Evolutionary conservation across 345 rosid genomes (phyloP).

Genomic region (Excoecaria cochinchinensis): DNA sequence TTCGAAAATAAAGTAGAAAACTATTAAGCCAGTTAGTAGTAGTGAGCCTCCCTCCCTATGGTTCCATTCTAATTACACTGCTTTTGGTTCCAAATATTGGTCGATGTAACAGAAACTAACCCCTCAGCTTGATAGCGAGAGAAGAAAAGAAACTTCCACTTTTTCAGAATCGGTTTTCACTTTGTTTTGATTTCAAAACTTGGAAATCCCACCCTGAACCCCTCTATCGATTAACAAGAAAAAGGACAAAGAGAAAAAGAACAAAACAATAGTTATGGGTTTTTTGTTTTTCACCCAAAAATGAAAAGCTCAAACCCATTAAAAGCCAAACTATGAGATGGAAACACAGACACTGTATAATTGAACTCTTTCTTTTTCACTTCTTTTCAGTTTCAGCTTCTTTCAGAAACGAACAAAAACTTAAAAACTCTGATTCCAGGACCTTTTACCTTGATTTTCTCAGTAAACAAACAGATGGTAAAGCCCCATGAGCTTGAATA

Average conservation of each 20-base stretch:
- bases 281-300: neutral
- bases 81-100: conserved; percentile 9
- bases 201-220: neutral
- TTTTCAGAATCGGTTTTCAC: neutral
- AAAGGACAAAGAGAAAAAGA: conserved; percentile 5
- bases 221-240: conserved; percentile 4
- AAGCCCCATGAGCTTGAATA: neutral
- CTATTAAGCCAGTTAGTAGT: neutral
- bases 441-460: conserved; percentile 20
- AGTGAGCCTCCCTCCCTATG: neutral
- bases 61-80: neutral
- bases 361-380: neutral
- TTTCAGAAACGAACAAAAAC: conserved; percentile 15
- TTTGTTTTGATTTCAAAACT: neutral
- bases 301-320: neutral
- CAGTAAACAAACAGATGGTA: conserved; percentile 24
- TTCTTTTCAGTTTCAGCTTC: neutral
- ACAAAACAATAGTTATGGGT: conserved; percentile 10
- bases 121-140: conserved; percentile 3
- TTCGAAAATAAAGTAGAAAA: neutral
- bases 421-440: conserved; percentile 12
- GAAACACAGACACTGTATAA: neutral
- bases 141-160: neutral
- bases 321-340: neutral
- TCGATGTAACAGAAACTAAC: conserved; percentile 2